phyloP scores from a whole-genome alignment of 1,284 basidiomycete species.

The Bjerkandera adusta region DNA sequence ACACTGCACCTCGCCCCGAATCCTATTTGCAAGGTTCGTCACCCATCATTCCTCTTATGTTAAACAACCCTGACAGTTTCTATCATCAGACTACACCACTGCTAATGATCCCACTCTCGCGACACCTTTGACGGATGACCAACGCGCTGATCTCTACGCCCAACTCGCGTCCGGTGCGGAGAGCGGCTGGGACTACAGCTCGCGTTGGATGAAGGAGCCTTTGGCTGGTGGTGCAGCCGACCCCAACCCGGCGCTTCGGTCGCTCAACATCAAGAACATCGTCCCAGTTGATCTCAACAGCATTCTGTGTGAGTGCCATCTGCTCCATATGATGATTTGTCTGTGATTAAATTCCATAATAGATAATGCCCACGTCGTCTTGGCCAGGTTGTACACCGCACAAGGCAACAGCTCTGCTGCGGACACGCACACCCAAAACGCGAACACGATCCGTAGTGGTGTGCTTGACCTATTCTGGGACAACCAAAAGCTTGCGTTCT shows the following conservation, averaged over 20 bases:
- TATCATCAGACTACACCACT: slow-evolving; percentile 68
- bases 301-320: slow-evolving; percentile 65
- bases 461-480: slow-evolving; percentile 91
- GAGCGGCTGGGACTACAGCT: slow-evolving; percentile 58
- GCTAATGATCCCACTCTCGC: slow-evolving; percentile 59
- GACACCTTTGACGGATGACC: slow-evolving; percentile 56
- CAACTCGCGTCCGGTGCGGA: slow-evolving; percentile 89
- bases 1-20: slow-evolving; percentile 89
- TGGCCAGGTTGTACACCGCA: slow-evolving; percentile 65
- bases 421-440: slow-evolving; percentile 54
- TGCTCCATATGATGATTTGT: neutral
- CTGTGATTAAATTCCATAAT: neutral
- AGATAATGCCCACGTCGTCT: slow-evolving; percentile 64
- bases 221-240: slow-evolving; percentile 36
- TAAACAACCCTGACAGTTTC: neutral
- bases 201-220: slow-evolving; percentile 48
- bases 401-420: slow-evolving; percentile 42
- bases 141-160: slow-evolving; percentile 75
- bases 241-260: slow-evolving; percentile 57
- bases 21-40: slow-evolving; percentile 61
- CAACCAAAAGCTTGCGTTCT: slow-evolving; percentile 77
- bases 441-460: slow-evolving; percentile 58
- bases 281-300: slow-evolving; percentile 84
- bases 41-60: too few species aligned
- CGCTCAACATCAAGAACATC: slow-evolving; percentile 68